Base-by-base conservation (phyloP, 2,329 filamentous ascomycete species). In the Sporothrix phasma region DNA sequence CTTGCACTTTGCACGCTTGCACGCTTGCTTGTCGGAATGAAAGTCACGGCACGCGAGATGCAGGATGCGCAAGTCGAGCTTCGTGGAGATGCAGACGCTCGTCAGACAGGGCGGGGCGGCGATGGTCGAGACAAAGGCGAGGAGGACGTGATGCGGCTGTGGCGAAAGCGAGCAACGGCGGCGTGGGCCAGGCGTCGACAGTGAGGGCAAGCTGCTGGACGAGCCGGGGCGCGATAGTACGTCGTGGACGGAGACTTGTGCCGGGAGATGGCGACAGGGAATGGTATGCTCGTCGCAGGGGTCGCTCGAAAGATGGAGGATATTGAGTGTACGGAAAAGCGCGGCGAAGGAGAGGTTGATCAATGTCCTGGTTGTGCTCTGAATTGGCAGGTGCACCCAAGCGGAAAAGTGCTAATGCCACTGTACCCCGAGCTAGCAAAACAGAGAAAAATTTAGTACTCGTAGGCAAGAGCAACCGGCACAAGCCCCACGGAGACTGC, bases 381-480 rank as follows among this genome's bases (percentile, higher is more conserved):
- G 46, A 58, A 34, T 47, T 56, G 49, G 61, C 49, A 63, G 49
- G 26, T 45, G 51, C 61, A 56, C 51, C 51, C 51, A 56, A 39
- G 51, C 51, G 31, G 31, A 31, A 56, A 56, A 56, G 37, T 60
- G 37, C 39, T 60, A 60, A 60, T 46, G 41, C 47, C 39, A 43
- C 54, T 15, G 45, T 39, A 43, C 37, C 53, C 31, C 13, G 22
- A 58, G 34, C 54, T 43, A 41, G 43, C 31, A 62, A 53, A 51
- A 62, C 34, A 47, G n/a, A 62, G 37, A 61, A 43, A 56, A 61
- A 26, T 34, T 41, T 49, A 61, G 59, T n/a, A n/a, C n/a, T n/a
- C n/a, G n/a, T 49, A 61, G 45, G 59, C 45, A 64, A 58, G 62
- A 47, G 53, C 62, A 64, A 49, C 62, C 62, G 43, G 53, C 51